Conservation (phyloP, 2,329 filamentous ascomycete genomes). For the Fusarium annulatum region DNA sequence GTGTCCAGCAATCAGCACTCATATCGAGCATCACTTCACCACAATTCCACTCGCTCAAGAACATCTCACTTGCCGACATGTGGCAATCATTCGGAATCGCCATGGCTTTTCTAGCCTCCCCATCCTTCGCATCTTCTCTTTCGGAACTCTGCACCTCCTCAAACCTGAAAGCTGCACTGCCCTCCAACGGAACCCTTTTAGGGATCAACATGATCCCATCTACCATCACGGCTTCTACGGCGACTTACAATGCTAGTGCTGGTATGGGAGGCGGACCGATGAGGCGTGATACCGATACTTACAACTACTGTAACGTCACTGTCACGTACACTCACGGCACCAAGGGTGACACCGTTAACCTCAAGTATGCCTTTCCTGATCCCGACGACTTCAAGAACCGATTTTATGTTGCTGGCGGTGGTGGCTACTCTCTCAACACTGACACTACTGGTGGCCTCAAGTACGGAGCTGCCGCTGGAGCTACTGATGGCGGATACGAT, state of each 20-base stretch:
- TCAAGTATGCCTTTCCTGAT: constrained; percentile 6
- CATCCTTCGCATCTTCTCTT: neutral
- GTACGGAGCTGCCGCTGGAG: constrained; percentile 55
- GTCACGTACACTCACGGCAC: neutral
- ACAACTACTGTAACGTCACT: constrained; percentile 7
- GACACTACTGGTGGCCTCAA: constrained; percentile 52
- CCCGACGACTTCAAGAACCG: neutral
- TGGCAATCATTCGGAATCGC: neutral
- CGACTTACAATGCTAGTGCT: neutral
- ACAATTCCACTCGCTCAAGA: neutral
- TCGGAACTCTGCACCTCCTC: neutral
- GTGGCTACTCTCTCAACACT: constrained; percentile 33
- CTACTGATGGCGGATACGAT: constrained; percentile 57
- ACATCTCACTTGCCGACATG: neutral
- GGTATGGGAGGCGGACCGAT: neutral
- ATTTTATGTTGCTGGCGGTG: constrained; percentile 3
- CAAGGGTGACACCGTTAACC: neutral
- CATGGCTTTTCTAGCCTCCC: neutral
- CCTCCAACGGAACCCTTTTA: neutral
- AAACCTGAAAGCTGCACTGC: neutral
- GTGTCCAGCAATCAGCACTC: neutral
- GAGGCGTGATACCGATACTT: neutral
- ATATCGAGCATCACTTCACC: neutral
- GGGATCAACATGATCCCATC: neutral
- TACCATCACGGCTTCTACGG: neutral